These are phyloP conservation scores for Hypoxylon sp. DNA, from an alignment of 2,329 filamentous ascomycete species.

Conservation along the genomic window DNA sequence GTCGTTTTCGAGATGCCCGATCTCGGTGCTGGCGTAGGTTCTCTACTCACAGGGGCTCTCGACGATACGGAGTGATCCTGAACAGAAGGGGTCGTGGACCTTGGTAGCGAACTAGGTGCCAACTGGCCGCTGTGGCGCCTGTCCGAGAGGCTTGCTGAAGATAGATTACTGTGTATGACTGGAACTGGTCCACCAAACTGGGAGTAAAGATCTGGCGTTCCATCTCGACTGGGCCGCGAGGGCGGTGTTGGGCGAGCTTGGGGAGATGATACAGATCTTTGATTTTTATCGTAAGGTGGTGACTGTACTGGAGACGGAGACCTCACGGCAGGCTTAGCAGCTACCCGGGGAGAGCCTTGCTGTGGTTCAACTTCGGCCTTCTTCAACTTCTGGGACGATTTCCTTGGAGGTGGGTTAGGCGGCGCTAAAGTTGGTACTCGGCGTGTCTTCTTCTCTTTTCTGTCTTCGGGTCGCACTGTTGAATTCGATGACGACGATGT, in stretches of 20 bases:
- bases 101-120: slow-evolving; percentile 51
- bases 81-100: slow-evolving; percentile 52
- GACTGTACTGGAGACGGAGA: slow-evolving; percentile 51
- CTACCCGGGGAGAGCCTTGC: slow-evolving; percentile 53
- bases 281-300: slow-evolving; percentile 43
- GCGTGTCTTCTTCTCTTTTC: slow-evolving; percentile 58
- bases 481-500: slow-evolving; percentile 80
- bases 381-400: slow-evolving; percentile 68
- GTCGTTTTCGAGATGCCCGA: slow-evolving; percentile 27
- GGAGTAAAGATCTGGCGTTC: slow-evolving; percentile 70
- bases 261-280: slow-evolving; percentile 46
- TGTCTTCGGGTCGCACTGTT: slow-evolving; percentile 68
- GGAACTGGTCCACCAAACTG: slow-evolving; percentile 64
- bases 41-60: slow-evolving; percentile 51
- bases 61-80: slow-evolving; percentile 49
- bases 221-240: slow-evolving; percentile 74
- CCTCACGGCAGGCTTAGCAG: slow-evolving; percentile 46
- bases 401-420: slow-evolving; percentile 71
- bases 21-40: slow-evolving; percentile 52
- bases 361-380: slow-evolving; percentile 56
- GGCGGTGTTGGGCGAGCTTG: slow-evolving; percentile 60
- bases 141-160: slow-evolving; percentile 61
- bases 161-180: slow-evolving; percentile 72
- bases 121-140: slow-evolving; percentile 58
- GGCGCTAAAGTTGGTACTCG: slow-evolving; percentile 61